A percentile compares a stretch with the other conserved stretches of the same genome.
phyloP scores from a whole-genome alignment of 1,139 yeast genomes.

The Pichia norvegensis region DNA sequence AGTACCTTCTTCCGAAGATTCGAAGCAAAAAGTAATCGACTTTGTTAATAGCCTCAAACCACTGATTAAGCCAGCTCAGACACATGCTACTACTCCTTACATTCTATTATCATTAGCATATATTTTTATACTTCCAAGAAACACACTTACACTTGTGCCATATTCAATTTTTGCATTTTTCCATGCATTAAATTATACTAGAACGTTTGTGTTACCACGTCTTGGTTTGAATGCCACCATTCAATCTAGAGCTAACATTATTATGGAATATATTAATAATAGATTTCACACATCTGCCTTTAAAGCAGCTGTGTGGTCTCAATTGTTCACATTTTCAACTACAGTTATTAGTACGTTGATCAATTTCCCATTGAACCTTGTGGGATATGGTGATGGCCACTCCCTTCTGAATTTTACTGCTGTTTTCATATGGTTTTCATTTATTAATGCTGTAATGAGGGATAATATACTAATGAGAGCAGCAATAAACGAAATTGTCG shows the following conservation, averaged over 20 bases:
- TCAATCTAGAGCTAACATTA: slow-evolving; percentile 8
- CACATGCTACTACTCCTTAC: slow-evolving; percentile 59
- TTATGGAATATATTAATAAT: slow-evolving; percentile 10
- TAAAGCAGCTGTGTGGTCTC: slow-evolving; percentile 9
- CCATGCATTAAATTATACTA: slow-evolving; percentile 62
- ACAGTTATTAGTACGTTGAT: slow-evolving; percentile 7
- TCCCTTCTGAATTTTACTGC: slow-evolving; percentile 6
- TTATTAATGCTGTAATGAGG: slow-evolving; percentile 73
- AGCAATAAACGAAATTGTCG: slow-evolving; percentile 63
- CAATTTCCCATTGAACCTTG: slow-evolving; percentile 12
- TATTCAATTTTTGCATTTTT: slow-evolving; percentile 62
- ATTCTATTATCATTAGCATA: slow-evolving; percentile 62
- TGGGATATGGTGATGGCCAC: slow-evolving; percentile 15
- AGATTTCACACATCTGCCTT: slow-evolving; percentile 9
- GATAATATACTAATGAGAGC: slow-evolving; percentile 67
- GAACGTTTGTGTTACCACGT: slow-evolving; percentile 61
- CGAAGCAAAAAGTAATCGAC: slow-evolving; percentile 49
- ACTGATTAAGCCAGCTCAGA: slow-evolving; percentile 40
- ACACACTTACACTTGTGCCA: slow-evolving; percentile 53
- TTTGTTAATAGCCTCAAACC: slow-evolving; percentile 49
- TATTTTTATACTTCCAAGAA: slow-evolving; percentile 46
- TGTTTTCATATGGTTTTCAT: slow-evolving; percentile 25
- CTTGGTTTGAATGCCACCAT: slow-evolving; percentile 43
- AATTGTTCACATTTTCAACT: slow-evolving; percentile 1
- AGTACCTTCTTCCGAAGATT: slow-evolving; percentile 17